Conservation (phyloP, 805 yeast genomes). For the Hanseniaspora lachancei region DNA sequence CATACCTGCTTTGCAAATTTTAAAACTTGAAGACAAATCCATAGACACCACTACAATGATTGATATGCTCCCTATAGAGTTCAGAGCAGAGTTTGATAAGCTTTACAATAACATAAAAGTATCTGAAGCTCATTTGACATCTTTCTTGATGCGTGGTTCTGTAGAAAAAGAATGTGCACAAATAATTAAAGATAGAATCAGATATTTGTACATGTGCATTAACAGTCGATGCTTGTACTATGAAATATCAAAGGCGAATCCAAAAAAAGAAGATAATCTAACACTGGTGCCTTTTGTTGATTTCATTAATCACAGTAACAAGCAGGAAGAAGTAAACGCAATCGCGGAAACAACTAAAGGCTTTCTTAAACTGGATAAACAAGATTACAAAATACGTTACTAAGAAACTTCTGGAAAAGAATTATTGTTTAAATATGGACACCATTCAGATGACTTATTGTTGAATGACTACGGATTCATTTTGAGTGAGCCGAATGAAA, state of each 20-base stretch:
- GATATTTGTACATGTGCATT: slow-evolving; percentile 72
- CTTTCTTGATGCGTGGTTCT: not conserved
- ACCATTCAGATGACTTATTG: slow-evolving; percentile 73
- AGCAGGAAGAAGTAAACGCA: slow-evolving; percentile 36
- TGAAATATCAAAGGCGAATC: slow-evolving; percentile 36
- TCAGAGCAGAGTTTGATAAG: slow-evolving; percentile 1
- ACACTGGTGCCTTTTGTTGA: slow-evolving; percentile 89
- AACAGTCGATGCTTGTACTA: slow-evolving; percentile 78
- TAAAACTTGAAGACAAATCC: not conserved
- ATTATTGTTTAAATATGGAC: slow-evolving; percentile 65
- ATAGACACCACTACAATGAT: not conserved
- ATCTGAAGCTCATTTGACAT: not conserved
- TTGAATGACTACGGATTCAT: slow-evolving; percentile 81
- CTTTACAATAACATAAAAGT: not conserved
- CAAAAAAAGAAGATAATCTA: slow-evolving; percentile 44
- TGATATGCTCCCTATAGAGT: not conserved
- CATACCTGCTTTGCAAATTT: not conserved
- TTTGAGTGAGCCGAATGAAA: slow-evolving; percentile 36
- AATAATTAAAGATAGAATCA: slow-evolving; percentile 20
- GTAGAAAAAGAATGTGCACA: slow-evolving; percentile 2
- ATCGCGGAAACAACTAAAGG: slow-evolving; percentile 32
- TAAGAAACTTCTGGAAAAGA: slow-evolving; percentile 31
- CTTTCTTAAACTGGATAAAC: not conserved
- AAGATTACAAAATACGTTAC: not conserved
- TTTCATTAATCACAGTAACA: slow-evolving; percentile 57